Evolutionary conservation across 148 eudicot species (phyloP), one percentile per base, ranked within the genome.

Genomic region (Amaranthus cruentus): DNA sequence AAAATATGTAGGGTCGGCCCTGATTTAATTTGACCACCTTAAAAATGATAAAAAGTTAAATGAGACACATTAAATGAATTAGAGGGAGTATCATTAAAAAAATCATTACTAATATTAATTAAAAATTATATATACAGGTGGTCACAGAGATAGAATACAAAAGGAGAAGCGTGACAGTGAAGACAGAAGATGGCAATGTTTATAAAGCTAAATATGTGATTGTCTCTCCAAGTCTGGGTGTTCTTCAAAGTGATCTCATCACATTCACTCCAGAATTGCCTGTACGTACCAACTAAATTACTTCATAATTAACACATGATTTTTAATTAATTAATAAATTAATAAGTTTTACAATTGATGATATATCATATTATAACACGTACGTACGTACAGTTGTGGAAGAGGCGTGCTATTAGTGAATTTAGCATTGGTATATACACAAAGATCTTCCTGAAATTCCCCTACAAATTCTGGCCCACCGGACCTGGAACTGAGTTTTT

Each of bases 191-290:
- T 42, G 81, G 81, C 0, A 68, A 46, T 2, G 14, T 6, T 6
- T 79, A 68, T 69, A 38, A 62, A 1, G 69, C 77, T 18, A 69
- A 74, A 62, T 47, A 13, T 49, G 82, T 46, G 28, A 79, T 79
- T 74, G 0, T 79, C 2, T 74, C 82, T 2, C 70, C 78, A 8
- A 79, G 82, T 14, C 18, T 79, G 48, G 82, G 82, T 74, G 82
- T 79, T 6, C 49, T 78, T 7, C 81, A 78, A 52, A 78, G 75
- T 56, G 69, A 73, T 4, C 77, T 78, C 5, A 78, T 79, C 5
- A 67, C 50, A 0, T 74, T 79, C 72, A 62, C 6, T 38, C 82
- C 82, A 10, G 7, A 55, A 55, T 8, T 79, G 3, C 78, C 78
- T 0, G 78, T 79, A 74, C 54, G 82, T 47, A 43, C 61, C 61